Base-by-base conservation (phyloP, 2,329 filamentous ascomycete species). In the Aureobasidium subglaciale region DNA sequence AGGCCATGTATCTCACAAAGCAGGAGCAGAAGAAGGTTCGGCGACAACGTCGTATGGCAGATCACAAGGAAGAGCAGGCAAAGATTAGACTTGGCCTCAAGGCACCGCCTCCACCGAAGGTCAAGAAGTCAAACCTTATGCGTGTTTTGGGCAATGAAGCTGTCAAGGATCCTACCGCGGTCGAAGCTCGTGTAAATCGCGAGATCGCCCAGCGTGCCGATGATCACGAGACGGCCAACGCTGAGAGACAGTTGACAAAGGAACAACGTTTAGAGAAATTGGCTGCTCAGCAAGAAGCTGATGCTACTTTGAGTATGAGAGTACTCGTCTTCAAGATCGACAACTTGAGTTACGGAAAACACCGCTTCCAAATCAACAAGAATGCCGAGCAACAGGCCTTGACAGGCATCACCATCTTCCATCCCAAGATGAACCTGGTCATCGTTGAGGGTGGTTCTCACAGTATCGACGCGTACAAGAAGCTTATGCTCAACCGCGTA, bases 41-140 rank as follows among this genome's bases (percentile, higher is more conserved):
- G 52, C 82, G 93, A 34, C 90, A 96, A 71, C 84, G 90, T 55
- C 84, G 95, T 61, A 92, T 92, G 82, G 91, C 88, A 37, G 90
- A 96, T 60, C 77, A 95, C 60, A 97, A 97, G 70, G 95, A 99
- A 71, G 86, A 91, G 67, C 93, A 99, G 72, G 91, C 92, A 34
- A 97, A 99, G 75, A 93, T 97, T 59, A 82, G 92, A 57, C 77
- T 99, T 10, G 93, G 93, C 18, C 79, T 99, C 13, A 86, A 92
- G 58, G 90, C 91, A 3, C 89, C 92, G 18, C 90, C 91, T 25
- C 87, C 91, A 24, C 92, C 93, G 10, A 99, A 97, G 72, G 90
- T 99, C 63, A 97, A 96, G 74, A 95, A 95, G 71, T 88, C 87
- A 57, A 99, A 99, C 70, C 81, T 99, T 67, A 99, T 99, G 93